Evolutionary conservation across 106 monocot genomes (phyloP), one percentile per base, ranked within the genome.

Genomic region (Iris macrosiphon): DNA sequence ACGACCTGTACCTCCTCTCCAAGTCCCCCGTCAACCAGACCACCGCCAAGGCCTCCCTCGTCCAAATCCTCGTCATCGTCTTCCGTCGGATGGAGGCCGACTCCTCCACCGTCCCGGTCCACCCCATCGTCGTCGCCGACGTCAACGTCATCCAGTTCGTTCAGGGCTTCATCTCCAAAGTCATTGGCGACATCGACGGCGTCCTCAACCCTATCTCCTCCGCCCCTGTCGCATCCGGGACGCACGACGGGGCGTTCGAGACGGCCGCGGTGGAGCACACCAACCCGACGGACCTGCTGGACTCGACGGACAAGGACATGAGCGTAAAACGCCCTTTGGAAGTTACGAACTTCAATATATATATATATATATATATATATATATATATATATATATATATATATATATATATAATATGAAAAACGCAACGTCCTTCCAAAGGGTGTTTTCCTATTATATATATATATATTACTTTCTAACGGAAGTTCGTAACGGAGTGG

Each of bases 81-180:
- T 98, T 98, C 59, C 70, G 96, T 5, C 65, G 96, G n/a, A 98
- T 98, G 96, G 96, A 98, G 80, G 96, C 96, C 0, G 96, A 98
- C 48, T 83, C 83, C 4, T 80, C 83, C 31, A 90, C 90, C 0
- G 83, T 90, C 40, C 96, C 96, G 6, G 79, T 98, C 24, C 90
- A 98, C 41, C 96, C 96, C 18, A 98, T 98, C 26, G 96, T 98
- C 2, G 86, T 98, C 3, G 96, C 96, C 0, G 90, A 90, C 40
- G 74, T 68, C 1, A 78, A 73, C 49, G 51, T 71, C 62, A 62
- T 58, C 0, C 85, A 85, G 48, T 90, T 87, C 35, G 96, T 98
- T 11, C 90, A 98, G 75, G 83, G 86, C 14, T 98, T 98, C 53
- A 98, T 98, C 49, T 75, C 86, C 1, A 79, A 80, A 70, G 73